Conservation (phyloP, 1,284 basidiomycete genomes). For the Irpex sp. region DNA sequence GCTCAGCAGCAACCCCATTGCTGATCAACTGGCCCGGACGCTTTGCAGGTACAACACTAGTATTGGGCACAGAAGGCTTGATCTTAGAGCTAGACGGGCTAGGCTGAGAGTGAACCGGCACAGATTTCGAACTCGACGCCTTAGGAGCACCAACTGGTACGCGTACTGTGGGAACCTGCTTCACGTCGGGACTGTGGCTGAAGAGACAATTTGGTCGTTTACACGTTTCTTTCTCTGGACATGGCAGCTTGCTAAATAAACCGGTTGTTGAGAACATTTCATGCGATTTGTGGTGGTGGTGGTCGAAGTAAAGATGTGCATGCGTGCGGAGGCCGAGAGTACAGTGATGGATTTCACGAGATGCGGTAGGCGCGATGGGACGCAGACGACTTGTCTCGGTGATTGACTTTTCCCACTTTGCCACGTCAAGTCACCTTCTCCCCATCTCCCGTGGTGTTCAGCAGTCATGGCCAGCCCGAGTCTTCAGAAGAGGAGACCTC, state of each 20-base stretch:
- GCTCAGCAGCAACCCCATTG: conserved; percentile 32
- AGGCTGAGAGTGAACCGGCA: conserved; percentile 4
- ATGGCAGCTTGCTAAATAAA: conserved; percentile 58
- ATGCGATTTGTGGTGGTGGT: not conserved
- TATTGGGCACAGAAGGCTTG: conserved; percentile 1
- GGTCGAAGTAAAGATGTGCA: not conserved
- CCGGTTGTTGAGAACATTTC: conserved; percentile 65
- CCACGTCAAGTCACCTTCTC: not conserved
- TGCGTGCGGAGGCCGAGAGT: not conserved
- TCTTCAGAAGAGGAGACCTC: conserved; percentile 7
- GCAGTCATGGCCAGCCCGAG: conserved; percentile 5
- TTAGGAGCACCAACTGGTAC: conserved; percentile 36
- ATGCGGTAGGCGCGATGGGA: not conserved
- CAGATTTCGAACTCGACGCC: conserved; percentile 11
- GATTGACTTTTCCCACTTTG: not conserved
- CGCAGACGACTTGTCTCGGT: not conserved
- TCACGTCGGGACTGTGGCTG: conserved; percentile 47
- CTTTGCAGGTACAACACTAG: conserved; percentile 28
- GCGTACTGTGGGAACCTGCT: conserved; percentile 31
- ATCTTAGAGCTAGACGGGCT: conserved; percentile 14
- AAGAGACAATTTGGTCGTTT: conserved; percentile 56
- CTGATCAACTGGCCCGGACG: conserved; percentile 19
- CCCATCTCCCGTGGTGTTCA: not conserved
- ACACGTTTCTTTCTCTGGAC: conserved; percentile 55
- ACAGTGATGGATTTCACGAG: not conserved